Conservation (phyloP, 1,284 basidiomycete genomes). For the Coniferiporia sulphurascens region DNA sequence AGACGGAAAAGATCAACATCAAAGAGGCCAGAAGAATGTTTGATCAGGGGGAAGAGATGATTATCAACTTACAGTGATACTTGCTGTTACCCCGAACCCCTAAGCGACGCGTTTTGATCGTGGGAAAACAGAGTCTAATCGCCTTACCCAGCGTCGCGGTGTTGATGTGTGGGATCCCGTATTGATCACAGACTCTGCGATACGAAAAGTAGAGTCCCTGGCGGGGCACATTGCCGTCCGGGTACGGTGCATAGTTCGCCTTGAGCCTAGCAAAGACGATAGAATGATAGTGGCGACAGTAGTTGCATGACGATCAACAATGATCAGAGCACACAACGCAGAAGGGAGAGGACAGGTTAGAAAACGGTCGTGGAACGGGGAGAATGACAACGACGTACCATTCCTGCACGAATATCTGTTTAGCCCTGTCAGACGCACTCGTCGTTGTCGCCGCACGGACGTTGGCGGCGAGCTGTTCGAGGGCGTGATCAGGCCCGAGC, state of each 20-base stretch:
- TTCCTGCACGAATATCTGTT: constrained; percentile 86
- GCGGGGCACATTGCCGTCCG: constrained; percentile 83
- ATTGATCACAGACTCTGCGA: constrained; percentile 83
- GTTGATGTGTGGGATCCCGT: constrained; percentile 89
- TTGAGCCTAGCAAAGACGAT: constrained; percentile 55
- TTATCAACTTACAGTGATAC: constrained; percentile 71
- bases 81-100: constrained; percentile 90
- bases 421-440: constrained; percentile 81
- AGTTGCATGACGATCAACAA: not conserved
- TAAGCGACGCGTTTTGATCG: constrained; percentile 88
- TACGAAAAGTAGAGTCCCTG: constrained; percentile 91
- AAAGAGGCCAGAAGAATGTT: constrained; percentile 7
- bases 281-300: not conserved
- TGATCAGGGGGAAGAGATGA: constrained; percentile 15
- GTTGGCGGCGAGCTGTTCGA: constrained; percentile 82
- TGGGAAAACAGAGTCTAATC: constrained; percentile 86
- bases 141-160: constrained; percentile 92
- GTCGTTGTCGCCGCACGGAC: constrained; percentile 84
- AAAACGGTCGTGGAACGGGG: constrained; percentile 1
- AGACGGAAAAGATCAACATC: constrained; percentile 29
- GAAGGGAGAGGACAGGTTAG: constrained; percentile 8
- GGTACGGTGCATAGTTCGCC: constrained; percentile 84
- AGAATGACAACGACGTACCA: constrained; percentile 48
- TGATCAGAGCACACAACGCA: not conserved
- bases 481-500: constrained; percentile 64